These are phyloP conservation scores for Mesembryanthemum crystallinum DNA, from an alignment of 148 eudicot species.

Conservation along the genomic window DNA sequence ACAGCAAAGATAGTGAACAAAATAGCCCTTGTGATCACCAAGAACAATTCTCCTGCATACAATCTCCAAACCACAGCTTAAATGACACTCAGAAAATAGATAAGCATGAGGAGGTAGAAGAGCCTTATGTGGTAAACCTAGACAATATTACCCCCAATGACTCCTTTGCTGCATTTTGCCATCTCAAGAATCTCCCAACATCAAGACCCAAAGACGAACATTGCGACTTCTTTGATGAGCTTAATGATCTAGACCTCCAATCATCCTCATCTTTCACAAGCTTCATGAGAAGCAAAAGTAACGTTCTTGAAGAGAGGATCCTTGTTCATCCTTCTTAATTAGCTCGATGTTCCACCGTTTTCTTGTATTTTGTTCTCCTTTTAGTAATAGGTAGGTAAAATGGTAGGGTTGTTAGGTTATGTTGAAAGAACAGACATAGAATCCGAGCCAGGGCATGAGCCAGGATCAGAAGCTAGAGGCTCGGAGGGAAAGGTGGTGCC, in stretches of 20 bases:
- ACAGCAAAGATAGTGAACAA: neutral
- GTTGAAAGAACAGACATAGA: neutral
- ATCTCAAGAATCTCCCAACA: conserved; percentile 1
- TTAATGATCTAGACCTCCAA: conserved; percentile 46
- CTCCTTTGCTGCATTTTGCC: neutral
- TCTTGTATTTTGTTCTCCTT: neutral
- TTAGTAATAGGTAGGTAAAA: neutral
- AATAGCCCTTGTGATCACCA: neutral
- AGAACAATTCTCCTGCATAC: conserved; percentile 7
- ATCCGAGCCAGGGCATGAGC: neutral
- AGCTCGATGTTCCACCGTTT: neutral
- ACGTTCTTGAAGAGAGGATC: conserved; percentile 42
- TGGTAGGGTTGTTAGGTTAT: neutral
- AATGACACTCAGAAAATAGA: neutral
- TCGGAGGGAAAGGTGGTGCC: neutral
- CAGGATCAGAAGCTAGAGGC: neutral
- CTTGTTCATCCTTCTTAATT: conserved; percentile 27
- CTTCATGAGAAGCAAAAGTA: conserved; percentile 34
- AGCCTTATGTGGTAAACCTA: conserved; percentile 26
- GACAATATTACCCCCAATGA: conserved; percentile 22
- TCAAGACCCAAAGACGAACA: conserved; percentile 41
- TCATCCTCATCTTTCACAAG: conserved; percentile 41
- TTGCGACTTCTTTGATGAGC: conserved; percentile 63
- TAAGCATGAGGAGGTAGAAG: conserved; percentile 25
- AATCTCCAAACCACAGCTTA: conserved; percentile 9